These are phyloP conservation scores for Tulasnella sp. DNA, from an alignment of 768 basidiomycete genomes.

Conservation along the genomic window DNA sequence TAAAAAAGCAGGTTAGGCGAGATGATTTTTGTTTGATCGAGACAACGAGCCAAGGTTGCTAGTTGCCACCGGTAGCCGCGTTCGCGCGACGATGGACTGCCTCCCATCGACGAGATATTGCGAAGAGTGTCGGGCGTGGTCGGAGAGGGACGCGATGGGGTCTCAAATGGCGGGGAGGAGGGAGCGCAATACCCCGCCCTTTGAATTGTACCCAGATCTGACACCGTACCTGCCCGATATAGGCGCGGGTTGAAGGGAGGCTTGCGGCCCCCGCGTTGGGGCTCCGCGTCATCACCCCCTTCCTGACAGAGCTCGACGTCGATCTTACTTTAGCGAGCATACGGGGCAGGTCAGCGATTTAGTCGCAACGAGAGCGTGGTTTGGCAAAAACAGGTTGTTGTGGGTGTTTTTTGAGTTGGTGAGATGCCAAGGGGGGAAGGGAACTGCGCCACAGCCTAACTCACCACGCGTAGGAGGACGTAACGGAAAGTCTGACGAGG, in stretches of 20 bases:
- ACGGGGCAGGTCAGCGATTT: not conserved
- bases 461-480: not conserved
- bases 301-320: not conserved
- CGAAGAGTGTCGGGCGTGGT: constrained; percentile 4
- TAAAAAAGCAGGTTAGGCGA: not conserved
- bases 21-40: not conserved
- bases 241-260: not conserved
- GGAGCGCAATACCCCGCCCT: constrained; percentile 19
- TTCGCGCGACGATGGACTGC: not conserved
- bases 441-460: not conserved
- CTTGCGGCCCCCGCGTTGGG: constrained; percentile 11
- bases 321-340: not conserved
- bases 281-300: constrained; percentile 6
- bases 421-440: not conserved
- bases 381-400: not conserved
- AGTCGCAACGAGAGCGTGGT: not conserved
- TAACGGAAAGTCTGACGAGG: constrained; percentile 8
- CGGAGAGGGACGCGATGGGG: constrained; percentile 9
- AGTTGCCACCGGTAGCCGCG: not conserved
- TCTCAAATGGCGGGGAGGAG: not conserved
- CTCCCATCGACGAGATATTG: not conserved
- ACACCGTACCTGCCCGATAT: constrained; percentile 15
- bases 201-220: constrained; percentile 15
- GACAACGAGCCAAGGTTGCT: not conserved
- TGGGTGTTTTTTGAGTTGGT: not conserved